Percentiles rank a stretch among this genome's conserved stretches.
Evolutionary conservation across 2,329 filamentous ascomycete genomes (phyloP).

Genomic region (Didymella sp.): DNA sequence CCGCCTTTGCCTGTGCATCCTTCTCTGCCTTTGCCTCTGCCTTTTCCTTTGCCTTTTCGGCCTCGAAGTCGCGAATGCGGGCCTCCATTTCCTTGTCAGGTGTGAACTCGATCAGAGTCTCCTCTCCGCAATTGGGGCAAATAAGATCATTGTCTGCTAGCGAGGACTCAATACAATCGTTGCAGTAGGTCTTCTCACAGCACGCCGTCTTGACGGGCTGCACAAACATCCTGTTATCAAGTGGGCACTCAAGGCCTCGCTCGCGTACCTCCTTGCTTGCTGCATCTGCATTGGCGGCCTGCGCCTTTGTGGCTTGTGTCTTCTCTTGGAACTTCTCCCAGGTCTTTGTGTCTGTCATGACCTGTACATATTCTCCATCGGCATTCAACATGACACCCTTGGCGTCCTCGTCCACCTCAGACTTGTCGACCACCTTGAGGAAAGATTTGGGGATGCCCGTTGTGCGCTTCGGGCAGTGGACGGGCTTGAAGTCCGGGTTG

Average conservation of each 20-base stretch:
- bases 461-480: constrained; percentile 91
- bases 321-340: constrained; percentile 98
- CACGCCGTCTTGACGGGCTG: constrained; percentile 99
- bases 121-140: constrained; percentile 89
- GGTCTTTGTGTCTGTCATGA: constrained; percentile 90
- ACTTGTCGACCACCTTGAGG: constrained; percentile 93
- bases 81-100: constrained; percentile 77
- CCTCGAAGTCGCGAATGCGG: constrained; percentile 78
- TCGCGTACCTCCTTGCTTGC: constrained; percentile 88
- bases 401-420: constrained; percentile 81
- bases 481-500: constrained; percentile 93
- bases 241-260: constrained; percentile 86
- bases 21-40: constrained; percentile 50
- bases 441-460: constrained; percentile 97
- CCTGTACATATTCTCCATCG: constrained; percentile 96
- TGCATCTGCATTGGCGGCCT: constrained; percentile 76
- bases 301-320: constrained; percentile 82
- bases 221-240: constrained; percentile 98
- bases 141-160: constrained; percentile 98
- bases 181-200: constrained; percentile 98
- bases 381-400: constrained; percentile 97
- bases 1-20: constrained; percentile 48
- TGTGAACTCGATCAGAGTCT: constrained; percentile 70
- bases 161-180: constrained; percentile 99
- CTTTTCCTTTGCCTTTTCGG: constrained; percentile 58